Evolutionary conservation across 1,284 basidiomycete species (phyloP).

Genomic region (Pseudozyma pruni): DNA sequence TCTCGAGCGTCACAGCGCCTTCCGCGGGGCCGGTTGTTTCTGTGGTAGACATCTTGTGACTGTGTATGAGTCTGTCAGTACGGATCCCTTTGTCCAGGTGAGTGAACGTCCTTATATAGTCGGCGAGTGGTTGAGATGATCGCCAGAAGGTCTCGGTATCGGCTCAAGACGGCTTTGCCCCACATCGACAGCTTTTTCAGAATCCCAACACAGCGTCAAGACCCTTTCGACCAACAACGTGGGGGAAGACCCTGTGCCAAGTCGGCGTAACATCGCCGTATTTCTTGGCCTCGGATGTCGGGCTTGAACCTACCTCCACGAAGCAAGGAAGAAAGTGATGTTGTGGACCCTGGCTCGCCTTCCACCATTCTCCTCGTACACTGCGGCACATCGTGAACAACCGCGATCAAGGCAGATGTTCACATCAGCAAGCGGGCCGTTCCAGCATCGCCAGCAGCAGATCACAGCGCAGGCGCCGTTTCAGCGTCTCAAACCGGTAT

Average conservation of each 20-base stretch:
- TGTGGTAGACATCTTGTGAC: slow-evolving; percentile 15
- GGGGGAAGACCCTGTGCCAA: slow-evolving; percentile 2
- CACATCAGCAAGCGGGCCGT: slow-evolving; percentile 20
- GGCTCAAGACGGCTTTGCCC: slow-evolving; percentile 2
- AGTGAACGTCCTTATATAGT: no score
- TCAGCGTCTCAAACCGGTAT: slow-evolving; percentile 54
- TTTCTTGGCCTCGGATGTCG: slow-evolving; percentile 11
- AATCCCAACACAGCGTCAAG: neutral
- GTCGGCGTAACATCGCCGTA: neutral
- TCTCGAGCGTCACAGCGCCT: slow-evolving; percentile 31
- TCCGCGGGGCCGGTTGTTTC: neutral
- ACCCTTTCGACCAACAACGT: neutral
- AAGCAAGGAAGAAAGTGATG: neutral
- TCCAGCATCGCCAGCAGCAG: neutral
- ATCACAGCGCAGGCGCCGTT: slow-evolving; percentile 22
- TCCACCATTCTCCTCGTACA: neutral
- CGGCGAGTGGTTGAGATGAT: no score
- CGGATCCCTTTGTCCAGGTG: no score
- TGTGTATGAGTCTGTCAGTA: neutral
- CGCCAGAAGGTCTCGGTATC: no score
- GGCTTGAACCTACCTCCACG: slow-evolving; percentile 17
- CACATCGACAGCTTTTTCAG: slow-evolving; percentile 5
- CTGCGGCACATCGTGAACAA: neutral
- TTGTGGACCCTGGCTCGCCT: slow-evolving; percentile 13
- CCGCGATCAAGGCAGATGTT: no score